Base-by-base conservation (phyloP, 1,139 yeast species). In the Pichia sp. region DNA sequence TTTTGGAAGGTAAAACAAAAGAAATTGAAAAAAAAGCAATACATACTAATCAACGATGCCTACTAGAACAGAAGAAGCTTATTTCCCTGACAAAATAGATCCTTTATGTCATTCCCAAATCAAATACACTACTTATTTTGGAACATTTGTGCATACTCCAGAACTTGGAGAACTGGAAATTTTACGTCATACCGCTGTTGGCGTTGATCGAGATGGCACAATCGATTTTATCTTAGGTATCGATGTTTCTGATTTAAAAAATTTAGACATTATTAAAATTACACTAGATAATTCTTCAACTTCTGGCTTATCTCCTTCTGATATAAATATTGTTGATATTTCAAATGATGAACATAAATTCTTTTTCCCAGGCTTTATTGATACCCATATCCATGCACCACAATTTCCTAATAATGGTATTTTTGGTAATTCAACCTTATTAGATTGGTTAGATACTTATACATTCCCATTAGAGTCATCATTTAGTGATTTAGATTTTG, bases 371-470 rank as follows among this genome's bases (percentile, higher is more conserved):
- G 98, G 98, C 1, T 89, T 92, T 59, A 71, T 92, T 11, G 98
- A 92, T 62, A 89, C 97, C 1, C 98, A 92, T 63, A 88, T 89
- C 53, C 98, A 92, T 65, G 97, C 97, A 0, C 85, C 97, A 4
- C 98, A 92, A 67, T 92, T 81, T 64, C 97, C 97, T n/a, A 92
- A 92, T 65, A 75, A 79, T 44, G 97, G 97, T 1, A 79, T 92
- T 39, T 94, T 95, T 53, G 89, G 95, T 42, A 86, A 84, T 53
- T 72, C 86, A 1, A 94, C 95, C 1, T 71, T 92, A 46, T 71
- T 92, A 48, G 95, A 90, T 55, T 92, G 98, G 98, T 73, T 92
- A 44, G 76, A 79, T 36, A 79, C 76, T 28, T 89, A 87, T 64
- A 92, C 98, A 0, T 92, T 90, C 71, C 95, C 96, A 0, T 66